Evolutionary conservation across 306 rosid species (phyloP).

Genomic region (Fragaria vesca): DNA sequence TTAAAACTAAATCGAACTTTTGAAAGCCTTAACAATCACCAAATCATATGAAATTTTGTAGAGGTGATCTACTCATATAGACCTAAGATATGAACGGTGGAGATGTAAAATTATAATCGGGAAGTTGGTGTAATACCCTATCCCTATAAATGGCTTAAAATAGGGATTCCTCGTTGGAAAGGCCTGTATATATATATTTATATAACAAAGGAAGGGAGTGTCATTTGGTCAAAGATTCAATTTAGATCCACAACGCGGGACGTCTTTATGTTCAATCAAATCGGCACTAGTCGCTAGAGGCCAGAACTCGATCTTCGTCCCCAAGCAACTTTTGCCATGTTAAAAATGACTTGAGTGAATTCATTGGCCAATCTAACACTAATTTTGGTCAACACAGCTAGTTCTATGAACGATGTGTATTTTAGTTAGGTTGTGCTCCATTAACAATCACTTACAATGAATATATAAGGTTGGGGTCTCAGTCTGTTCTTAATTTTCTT

Average conservation of each 20-base stretch:
- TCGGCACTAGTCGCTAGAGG: not conserved
- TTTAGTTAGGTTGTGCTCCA: not conserved
- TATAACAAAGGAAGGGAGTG: too few species aligned
- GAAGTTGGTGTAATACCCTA: too few species aligned
- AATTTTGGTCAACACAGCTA: not conserved
- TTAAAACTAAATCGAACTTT: too few species aligned
- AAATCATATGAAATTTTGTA: too few species aligned
- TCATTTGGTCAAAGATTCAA: constrained; percentile 38
- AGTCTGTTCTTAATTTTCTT: not conserved
- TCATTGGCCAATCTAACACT: not conserved
- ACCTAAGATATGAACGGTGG: too few species aligned
- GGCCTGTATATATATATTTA: too few species aligned
- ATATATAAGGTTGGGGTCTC: not conserved
- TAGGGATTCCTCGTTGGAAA: too few species aligned
- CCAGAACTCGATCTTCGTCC: not conserved
- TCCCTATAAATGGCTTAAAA: too few species aligned
- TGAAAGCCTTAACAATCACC: too few species aligned
- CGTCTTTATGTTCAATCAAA: constrained; percentile 23
- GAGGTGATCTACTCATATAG: too few species aligned
- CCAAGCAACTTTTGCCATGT: not conserved
- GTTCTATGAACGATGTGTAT: not conserved
- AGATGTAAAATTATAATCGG: too few species aligned
- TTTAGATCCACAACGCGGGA: constrained; percentile 9
- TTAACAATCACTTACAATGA: not conserved
- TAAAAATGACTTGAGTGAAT: not conserved